These are phyloP conservation scores for Globisporangium takayamanum DNA, from an alignment of 352 stramenopile species.

Conservation along the genomic window DNA sequence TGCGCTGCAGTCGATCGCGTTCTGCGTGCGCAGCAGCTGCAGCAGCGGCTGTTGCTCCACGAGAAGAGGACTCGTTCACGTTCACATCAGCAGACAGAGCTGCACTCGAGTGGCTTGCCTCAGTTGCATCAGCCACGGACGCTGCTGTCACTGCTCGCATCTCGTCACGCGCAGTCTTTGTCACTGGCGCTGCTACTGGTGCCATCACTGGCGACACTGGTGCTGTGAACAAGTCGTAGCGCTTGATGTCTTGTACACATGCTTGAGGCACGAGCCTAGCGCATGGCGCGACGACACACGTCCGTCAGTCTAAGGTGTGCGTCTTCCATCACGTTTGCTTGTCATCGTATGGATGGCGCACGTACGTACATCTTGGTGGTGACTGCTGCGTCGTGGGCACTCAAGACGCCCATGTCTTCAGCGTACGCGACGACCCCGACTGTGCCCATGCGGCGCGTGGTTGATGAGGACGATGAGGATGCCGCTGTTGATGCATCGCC, in stretches of 20 bases:
- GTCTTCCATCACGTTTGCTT: neutral
- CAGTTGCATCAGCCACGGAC: too few species aligned
- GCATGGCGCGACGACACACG: neutral
- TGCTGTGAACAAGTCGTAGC: constrained; percentile 1
- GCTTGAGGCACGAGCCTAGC: constrained; percentile 3
- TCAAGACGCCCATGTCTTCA: constrained; percentile 27
- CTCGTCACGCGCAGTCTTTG: neutral
- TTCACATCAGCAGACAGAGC: too few species aligned
- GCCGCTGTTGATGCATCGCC: neutral
- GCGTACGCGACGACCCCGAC: constrained; percentile 29
- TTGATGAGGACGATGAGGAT: neutral
- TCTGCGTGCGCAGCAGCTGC: neutral
- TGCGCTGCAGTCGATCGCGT: neutral
- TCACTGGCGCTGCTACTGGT: too few species aligned
- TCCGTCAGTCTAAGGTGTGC: neutral
- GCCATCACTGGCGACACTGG: neutral
- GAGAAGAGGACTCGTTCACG: too few species aligned
- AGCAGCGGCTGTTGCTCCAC: neutral
- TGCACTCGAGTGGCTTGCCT: too few species aligned
- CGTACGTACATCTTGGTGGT: constrained; percentile 10
- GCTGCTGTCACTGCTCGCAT: neutral
- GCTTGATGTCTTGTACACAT: constrained; percentile 1
- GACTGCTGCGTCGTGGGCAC: constrained; percentile 2
- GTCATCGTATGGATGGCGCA: too few species aligned
- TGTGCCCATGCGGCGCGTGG: constrained; percentile 17